phyloP scores from a whole-genome alignment of 352 stramenopile genomes.

The Phytophthora tubulina region DNA sequence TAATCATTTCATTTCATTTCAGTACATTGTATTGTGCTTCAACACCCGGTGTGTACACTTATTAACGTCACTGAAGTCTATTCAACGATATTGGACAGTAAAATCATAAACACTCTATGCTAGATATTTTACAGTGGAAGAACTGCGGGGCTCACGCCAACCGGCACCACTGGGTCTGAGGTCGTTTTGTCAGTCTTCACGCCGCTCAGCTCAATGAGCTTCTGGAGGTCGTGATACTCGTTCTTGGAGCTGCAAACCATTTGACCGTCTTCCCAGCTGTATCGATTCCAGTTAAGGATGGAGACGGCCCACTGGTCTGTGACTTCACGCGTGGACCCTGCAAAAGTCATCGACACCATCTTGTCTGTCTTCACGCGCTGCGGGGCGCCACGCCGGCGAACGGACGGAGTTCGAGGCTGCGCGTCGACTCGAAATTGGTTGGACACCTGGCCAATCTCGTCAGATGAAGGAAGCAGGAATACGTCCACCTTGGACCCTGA shows the following conservation, averaged over 20 bases:
- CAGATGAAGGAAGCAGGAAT: conserved; percentile 57
- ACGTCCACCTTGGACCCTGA: conserved; percentile 83
- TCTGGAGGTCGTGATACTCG: conserved; percentile 59
- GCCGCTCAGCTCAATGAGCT: conserved; percentile 44
- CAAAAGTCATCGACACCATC: conserved; percentile 53
- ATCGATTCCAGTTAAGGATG: conserved; percentile 88
- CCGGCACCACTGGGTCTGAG: conserved; percentile 41
- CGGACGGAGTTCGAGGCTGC: conserved; percentile 35
- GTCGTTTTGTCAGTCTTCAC: conserved; percentile 44
- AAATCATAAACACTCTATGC: not conserved
- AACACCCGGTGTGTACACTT: too few relatives aligned
- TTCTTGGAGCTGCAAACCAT: conserved; percentile 84
- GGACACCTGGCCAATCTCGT: conserved; percentile 48
- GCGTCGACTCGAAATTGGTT: conserved; percentile 81
- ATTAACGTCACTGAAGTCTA: not conserved
- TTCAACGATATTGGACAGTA: conserved; percentile 6
- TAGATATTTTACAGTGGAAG: conserved; percentile 51
- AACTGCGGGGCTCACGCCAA: conserved; percentile 65
- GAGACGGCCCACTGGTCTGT: conserved; percentile 78
- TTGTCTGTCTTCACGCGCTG: conserved; percentile 38
- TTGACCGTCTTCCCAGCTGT: conserved; percentile 85
- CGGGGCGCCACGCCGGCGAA: conserved; percentile 21
- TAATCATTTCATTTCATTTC: too few relatives aligned
- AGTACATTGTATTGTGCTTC: too few relatives aligned
- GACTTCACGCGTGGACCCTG: conserved; percentile 64